These are phyloP conservation scores for Colletotrichum costaricense DNA, from an alignment of 2,329 filamentous ascomycete genomes.

Conservation along the genomic window DNA sequence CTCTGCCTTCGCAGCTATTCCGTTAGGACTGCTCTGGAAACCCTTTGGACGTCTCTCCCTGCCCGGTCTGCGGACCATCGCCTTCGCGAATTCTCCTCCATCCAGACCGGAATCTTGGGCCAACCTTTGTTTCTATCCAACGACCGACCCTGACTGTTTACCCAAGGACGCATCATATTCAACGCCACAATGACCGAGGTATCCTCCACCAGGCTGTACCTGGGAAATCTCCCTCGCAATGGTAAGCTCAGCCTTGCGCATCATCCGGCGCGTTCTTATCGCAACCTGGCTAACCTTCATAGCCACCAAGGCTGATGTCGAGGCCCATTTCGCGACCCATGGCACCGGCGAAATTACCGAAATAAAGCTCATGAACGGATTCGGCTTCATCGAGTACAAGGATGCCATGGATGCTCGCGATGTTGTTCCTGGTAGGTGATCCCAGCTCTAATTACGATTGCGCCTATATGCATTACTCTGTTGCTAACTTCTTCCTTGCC, in stretches of 20 bases:
- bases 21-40: not conserved
- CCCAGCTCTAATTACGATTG: constrained; percentile 18
- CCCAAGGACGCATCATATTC: constrained; percentile 12
- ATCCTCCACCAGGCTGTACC: constrained; percentile 93
- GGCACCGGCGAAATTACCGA: constrained; percentile 97
- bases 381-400: constrained; percentile 99
- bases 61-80: not conserved
- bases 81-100: not conserved
- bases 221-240: constrained; percentile 97
- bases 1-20: not conserved
- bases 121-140: not conserved
- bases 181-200: constrained; percentile 80
- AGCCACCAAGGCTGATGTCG: constrained; percentile 98
- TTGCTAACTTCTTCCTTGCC: constrained; percentile 31
- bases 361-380: constrained; percentile 99
- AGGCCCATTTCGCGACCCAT: constrained; percentile 94
- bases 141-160: constrained; percentile 9
- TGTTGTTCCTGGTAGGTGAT: constrained; percentile 91
- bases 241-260: constrained; percentile 68
- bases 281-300: constrained; percentile 42
- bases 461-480: not conserved
- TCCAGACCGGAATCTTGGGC: not conserved
- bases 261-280: not conserved
- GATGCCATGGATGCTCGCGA: constrained; percentile 98
- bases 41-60: not conserved